phyloP scores from a whole-genome alignment of 2,329 filamentous ascomycete species.

The Chaetomium strumarium region DNA sequence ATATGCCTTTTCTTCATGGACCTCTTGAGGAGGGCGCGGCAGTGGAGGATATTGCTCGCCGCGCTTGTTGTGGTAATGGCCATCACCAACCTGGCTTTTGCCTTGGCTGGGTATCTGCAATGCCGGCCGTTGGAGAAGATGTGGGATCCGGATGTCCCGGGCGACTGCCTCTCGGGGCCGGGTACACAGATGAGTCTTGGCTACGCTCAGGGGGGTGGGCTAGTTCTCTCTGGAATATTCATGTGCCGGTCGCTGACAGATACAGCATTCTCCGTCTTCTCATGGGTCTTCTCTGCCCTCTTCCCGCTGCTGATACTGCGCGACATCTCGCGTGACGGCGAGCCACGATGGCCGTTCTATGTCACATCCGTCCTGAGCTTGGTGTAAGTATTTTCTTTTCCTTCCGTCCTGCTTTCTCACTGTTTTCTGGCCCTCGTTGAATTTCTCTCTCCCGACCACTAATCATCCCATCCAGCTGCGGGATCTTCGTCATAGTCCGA shows the following conservation, averaged over 20 bases:
- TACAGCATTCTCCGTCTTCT: conserved; percentile 32
- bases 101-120: conserved; percentile 32
- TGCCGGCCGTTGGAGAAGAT: conserved; percentile 35
- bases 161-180: conserved; percentile 31
- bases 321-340: conserved; percentile 26
- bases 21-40: conserved; percentile 26
- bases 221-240: background rate
- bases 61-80: conserved; percentile 30
- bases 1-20: conserved; percentile 34
- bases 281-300: conserved; percentile 33
- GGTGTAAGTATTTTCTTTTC: conserved; percentile 22
- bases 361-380: conserved; percentile 28
- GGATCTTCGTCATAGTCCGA: conserved; percentile 30
- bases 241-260: background rate
- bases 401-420: background rate
- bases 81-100: conserved; percentile 30
- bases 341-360: conserved; percentile 33
- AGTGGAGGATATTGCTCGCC: conserved; percentile 30
- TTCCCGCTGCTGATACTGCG: conserved; percentile 31
- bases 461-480: conserved; percentile 23
- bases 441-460: no score
- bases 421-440: no score
- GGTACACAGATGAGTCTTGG: conserved; percentile 31
- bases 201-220: conserved; percentile 31
- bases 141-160: conserved; percentile 30